A percentile compares a stretch with the other conserved stretches of the same genome.
Conservation (phyloP, 2,329 filamentous ascomycete species). For the Nemania sp. region DNA sequence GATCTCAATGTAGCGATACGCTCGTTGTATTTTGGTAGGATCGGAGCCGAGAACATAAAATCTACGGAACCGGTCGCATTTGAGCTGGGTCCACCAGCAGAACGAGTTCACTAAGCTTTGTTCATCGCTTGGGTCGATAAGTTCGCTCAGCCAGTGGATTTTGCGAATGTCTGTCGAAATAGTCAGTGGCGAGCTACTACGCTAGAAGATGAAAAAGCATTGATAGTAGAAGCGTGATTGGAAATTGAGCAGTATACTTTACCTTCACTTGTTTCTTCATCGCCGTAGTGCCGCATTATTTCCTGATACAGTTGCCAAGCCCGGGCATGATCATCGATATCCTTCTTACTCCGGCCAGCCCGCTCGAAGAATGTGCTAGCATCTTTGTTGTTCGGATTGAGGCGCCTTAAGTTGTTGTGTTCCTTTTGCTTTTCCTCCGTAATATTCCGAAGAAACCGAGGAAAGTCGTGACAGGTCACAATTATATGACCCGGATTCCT, state of each 20-base stretch:
- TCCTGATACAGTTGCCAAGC: constrained; percentile 37
- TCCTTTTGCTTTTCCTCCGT: constrained; percentile 41
- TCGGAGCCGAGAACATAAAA: constrained; percentile 61
- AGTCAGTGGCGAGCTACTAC: not conserved
- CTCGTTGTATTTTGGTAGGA: constrained; percentile 32
- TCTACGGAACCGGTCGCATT: constrained; percentile 56
- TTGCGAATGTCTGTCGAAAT: constrained; percentile 32
- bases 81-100: constrained; percentile 58
- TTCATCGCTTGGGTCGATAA: constrained; percentile 62
- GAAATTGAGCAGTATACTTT: not conserved
- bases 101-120: constrained; percentile 68
- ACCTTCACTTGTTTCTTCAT: constrained; percentile 42
- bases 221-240: not conserved
- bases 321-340: constrained; percentile 31
- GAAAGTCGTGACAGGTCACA: constrained; percentile 44
- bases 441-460: constrained; percentile 43
- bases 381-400: constrained; percentile 26
- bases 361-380: constrained; percentile 23
- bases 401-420: constrained; percentile 19
- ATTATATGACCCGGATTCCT: constrained; percentile 38
- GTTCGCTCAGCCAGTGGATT: constrained; percentile 52
- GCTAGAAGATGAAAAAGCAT: not conserved
- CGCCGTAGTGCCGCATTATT: constrained; percentile 36
- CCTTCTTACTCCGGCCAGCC: constrained; percentile 23
- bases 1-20: constrained; percentile 41